These are phyloP conservation scores for Mucor plumbeus DNA, from an alignment of 371 early-diverging fungal genomes.

Conservation along the genomic window DNA sequence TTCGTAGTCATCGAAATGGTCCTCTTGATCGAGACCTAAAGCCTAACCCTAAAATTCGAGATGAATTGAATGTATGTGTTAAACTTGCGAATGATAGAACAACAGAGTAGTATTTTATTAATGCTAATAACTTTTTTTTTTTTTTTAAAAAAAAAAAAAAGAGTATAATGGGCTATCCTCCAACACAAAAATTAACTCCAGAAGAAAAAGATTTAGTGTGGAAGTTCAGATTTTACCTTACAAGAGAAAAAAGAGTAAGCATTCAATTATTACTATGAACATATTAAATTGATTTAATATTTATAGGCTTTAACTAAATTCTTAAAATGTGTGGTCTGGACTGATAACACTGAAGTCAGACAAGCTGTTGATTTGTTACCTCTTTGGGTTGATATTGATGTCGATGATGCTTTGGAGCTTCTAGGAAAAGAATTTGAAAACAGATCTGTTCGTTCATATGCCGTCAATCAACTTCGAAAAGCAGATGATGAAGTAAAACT, in stretches of 20 bases:
- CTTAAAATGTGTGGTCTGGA: conserved; percentile 94
- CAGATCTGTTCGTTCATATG: conserved; percentile 82
- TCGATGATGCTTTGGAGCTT: conserved; percentile 94
- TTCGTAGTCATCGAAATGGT: conserved; percentile 89
- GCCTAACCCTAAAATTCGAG: conserved; percentile 92
- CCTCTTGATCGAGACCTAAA: conserved; percentile 92
- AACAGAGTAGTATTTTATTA: not conserved
- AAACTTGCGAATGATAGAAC: not conserved
- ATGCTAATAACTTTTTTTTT: not conserved
- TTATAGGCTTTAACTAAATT: conserved; percentile 92
- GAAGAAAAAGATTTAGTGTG: conserved; percentile 94
- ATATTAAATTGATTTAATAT: not conserved
- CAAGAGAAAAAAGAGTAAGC: conserved; percentile 82
- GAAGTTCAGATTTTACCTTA: conserved; percentile 95
- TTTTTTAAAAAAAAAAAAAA: no score
- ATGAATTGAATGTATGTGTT: conserved; percentile 83
- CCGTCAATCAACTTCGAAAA: conserved; percentile 85
- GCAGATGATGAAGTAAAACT: conserved; percentile 88
- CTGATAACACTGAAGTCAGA: conserved; percentile 87
- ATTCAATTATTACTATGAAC: not conserved
- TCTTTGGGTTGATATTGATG: conserved; percentile 89
- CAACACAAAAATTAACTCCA: conserved; percentile 77
- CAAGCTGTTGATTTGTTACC: conserved; percentile 90
- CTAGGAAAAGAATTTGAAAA: conserved; percentile 89
- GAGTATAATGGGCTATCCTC: conserved; percentile 91